These are phyloP conservation scores for Ophiosphaerella korrae DNA, from an alignment of 2,329 filamentous ascomycete species.

Conservation along the genomic window DNA sequence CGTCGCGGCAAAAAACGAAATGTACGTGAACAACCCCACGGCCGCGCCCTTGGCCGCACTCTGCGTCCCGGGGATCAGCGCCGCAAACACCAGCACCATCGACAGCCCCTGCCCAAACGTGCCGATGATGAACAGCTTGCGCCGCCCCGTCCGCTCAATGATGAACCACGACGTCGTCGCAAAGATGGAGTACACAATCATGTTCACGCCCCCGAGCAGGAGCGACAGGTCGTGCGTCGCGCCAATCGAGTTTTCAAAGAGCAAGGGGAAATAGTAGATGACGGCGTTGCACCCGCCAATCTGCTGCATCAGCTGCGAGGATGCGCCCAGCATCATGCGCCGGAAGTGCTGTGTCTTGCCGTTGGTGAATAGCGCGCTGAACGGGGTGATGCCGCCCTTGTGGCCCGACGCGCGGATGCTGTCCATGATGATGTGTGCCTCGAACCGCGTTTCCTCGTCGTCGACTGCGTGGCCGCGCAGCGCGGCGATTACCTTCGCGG, in stretches of 20 bases:
- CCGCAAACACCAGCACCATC: conserved; percentile 54
- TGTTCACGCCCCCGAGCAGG: conserved; percentile 56
- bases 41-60: conserved; percentile 53
- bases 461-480: conserved; percentile 56
- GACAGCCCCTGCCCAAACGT: conserved; percentile 59
- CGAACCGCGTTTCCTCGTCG: conserved; percentile 61
- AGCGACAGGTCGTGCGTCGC: conserved; percentile 49
- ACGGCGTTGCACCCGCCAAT: conserved; percentile 47
- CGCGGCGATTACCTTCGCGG: conserved; percentile 58
- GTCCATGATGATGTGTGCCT: conserved; percentile 72
- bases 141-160: conserved; percentile 64
- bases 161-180: conserved; percentile 66
- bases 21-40: conserved; percentile 69
- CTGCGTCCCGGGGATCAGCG: conserved; percentile 42
- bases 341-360: conserved; percentile 71
- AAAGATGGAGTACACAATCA: conserved; percentile 62
- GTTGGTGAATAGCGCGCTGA: conserved; percentile 63
- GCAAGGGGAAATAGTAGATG: conserved; percentile 52
- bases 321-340: conserved; percentile 65
- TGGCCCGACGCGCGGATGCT: conserved; percentile 50
- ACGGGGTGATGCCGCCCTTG: conserved; percentile 48
- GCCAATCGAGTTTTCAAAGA: conserved; percentile 59
- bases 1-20: conserved; percentile 68
- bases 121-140: conserved; percentile 51
- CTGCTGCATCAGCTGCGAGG: conserved; percentile 46